Base-by-base conservation (phyloP, 495 filamentous ascomycete genomes). In the Rusavskia elegans region DNA sequence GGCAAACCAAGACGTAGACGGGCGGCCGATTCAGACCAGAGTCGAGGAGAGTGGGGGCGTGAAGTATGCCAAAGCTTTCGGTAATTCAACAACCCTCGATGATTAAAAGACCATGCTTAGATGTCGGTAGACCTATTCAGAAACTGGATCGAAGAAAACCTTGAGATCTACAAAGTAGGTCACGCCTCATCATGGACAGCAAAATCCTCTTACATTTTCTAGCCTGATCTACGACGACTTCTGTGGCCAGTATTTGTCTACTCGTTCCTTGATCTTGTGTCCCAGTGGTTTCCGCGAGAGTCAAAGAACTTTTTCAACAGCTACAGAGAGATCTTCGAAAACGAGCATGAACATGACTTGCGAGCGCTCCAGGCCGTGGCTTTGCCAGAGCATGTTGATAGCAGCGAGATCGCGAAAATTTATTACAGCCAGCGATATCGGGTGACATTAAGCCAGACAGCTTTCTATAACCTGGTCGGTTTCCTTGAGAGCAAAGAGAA, bases 171-270 rank as follows among this genome's bases (percentile, higher is more conserved):
- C 74, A 95, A 95, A 73, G 86, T 84, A 58, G 60, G 68, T 25
- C 16, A 37, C 39, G 20, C 39, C 40, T n/a, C 45, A 1, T 2
- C 9, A 11, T 14, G 32, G 32, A 35, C 13, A 11, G 32, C 32
- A 11, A 8, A 35, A 10, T 35, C 2, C 9, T 35, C 37, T 45
- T 44, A 40, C 29, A 25, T 23, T 1, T 27, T 5, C 13, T 57
- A 89, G 83, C 85, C 87, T n/a, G 92, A 97, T 64, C 75, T 98
- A 1, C 68, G 74, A 49, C 85, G 89, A 41, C 70, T 97, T 11
- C 70, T 90, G 25, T 98, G 89, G 85, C 93, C 92, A 1, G 68
- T 93, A 0, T 97, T 96, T 60, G 84, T 95, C 20, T 90, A 98
- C 66, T 92, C 88, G 0, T 95, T 85, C 60, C 66, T 97, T 7